Evolutionary conservation across 2,329 filamentous ascomycete genomes (phyloP).

Genomic region (Curvularia lunata): DNA sequence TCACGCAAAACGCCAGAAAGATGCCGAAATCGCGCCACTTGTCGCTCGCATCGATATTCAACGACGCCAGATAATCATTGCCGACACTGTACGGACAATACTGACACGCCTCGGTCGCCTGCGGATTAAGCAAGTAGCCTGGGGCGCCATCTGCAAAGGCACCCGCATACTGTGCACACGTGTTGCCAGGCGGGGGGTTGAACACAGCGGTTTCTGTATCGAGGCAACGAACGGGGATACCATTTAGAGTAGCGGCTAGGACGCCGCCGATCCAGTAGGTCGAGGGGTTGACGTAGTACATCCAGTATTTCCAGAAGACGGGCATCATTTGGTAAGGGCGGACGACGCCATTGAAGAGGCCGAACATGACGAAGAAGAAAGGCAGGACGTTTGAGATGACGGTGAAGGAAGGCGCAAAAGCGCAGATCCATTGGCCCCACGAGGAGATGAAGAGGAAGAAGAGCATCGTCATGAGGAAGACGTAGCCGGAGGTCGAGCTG

Average conservation of each 20-base stretch:
- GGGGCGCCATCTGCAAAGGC: conserved; percentile 61
- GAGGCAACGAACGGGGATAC: conserved; percentile 54
- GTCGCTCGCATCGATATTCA: conserved; percentile 62
- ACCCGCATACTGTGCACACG: conserved; percentile 69
- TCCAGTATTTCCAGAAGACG: conserved; percentile 76
- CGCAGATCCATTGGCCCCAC: conserved; percentile 86
- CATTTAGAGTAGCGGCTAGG: conserved; percentile 66
- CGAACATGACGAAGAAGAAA: conserved; percentile 82
- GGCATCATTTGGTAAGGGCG: conserved; percentile 69
- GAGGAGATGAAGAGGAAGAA: conserved; percentile 77
- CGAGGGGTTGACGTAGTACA: conserved; percentile 71
- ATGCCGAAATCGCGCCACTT: conserved; percentile 79
- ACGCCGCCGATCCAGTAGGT: conserved; percentile 77
- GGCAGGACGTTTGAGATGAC: conserved; percentile 76
- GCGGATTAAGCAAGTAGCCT: conserved; percentile 70
- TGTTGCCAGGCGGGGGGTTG: conserved; percentile 67
- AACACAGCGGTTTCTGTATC: conserved; percentile 67
- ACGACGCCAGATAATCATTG: conserved; percentile 67
- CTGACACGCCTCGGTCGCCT: conserved; percentile 65
- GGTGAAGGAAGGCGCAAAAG: conserved; percentile 79
- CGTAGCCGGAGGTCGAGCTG: conserved; percentile 71
- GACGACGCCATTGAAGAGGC: conserved; percentile 78
- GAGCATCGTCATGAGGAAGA: conserved; percentile 78
- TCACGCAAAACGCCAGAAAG: conserved; percentile 72
- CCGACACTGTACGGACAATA: conserved; percentile 74